Evolutionary conservation across 2,329 filamentous ascomycete genomes (phyloP), one percentile per base, ranked within the genome.

Genomic region (Colletotrichum falcatum): DNA sequence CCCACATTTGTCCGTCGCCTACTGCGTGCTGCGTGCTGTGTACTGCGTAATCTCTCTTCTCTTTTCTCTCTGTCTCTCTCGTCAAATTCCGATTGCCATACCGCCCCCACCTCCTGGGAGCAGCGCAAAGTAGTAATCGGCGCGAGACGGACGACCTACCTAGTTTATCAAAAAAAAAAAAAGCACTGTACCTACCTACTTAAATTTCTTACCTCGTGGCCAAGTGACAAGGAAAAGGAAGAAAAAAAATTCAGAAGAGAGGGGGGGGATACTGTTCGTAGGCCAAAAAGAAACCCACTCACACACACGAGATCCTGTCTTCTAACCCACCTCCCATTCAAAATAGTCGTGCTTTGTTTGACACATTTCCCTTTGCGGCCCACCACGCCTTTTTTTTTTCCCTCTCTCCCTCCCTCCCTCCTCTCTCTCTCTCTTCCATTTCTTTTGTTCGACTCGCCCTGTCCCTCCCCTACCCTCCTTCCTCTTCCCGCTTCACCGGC

Each of bases 401-500:
- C 30, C 46, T n/a, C 18, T n/a, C 5, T 9, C 20, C 14, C 2
- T 44, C 18, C 7, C 42, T 11, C 18, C 5, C 16, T 20, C 7
- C 39, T 20, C 18, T 16, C 18, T 4, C 37, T 42, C 39, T 42
- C 51, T n/a, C 33, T n/a, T n/a, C n/a, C n/a, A n/a, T n/a, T n/a
- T 60, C 42, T 61, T 60, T 60, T 35, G n/a, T 42, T 49, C 58
- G 51, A 60, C 66, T 68, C 61, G 56, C 62, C 65, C 73, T 70
- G 23, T 69, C 66, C 58, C 60, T 62, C 66, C 64, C 35, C 53
- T 53, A 56, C 51, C 66, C 49, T 63, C 56, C 53, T 65, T 71
- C 59, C 48, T 64, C 56, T 72, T 71, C 72, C 72, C 63, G 61
- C 72, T 53, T 30, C 75, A 74, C 71, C 73, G 66, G 67, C 68